phyloP scores from a whole-genome alignment of 2,329 filamentous ascomycete species.

The Endoconidiophora laricicola region DNA sequence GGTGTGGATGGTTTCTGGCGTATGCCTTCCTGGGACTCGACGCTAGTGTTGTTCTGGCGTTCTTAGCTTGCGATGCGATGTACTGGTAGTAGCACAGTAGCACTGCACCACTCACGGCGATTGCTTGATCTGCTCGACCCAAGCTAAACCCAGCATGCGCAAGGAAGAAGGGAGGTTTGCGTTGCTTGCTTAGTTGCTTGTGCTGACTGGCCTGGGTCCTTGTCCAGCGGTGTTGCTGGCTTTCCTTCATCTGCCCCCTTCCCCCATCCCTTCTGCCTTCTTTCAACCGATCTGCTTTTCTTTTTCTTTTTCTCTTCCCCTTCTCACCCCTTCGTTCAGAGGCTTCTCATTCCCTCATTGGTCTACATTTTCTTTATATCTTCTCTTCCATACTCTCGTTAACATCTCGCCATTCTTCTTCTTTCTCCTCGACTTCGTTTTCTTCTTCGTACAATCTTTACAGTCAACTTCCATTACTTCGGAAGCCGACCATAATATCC shows the following conservation, averaged over 20 bases:
- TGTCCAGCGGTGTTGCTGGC: constrained; percentile 11
- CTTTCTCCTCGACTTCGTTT: constrained; percentile 12
- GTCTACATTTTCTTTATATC: constrained; percentile 16
- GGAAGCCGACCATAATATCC: constrained; percentile 13
- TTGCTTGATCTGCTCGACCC: background rate
- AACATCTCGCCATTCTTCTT: constrained; percentile 16
- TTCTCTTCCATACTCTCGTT: constrained; percentile 17
- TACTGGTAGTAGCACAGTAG: too few relatives aligned
- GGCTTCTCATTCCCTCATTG: constrained; percentile 11
- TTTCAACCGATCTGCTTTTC: constrained; percentile 15
- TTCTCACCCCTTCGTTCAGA: constrained; percentile 14
- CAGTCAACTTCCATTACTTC: constrained; percentile 11
- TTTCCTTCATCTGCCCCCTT: constrained; percentile 14
- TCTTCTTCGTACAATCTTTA: background rate
- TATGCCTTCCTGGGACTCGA: too few relatives aligned
- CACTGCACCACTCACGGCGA: too few relatives aligned
- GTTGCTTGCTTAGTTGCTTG: background rate
- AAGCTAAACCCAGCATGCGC: too few relatives aligned
- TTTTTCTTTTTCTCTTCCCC: constrained; percentile 17
- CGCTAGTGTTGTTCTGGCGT: too few relatives aligned
- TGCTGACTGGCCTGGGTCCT: background rate
- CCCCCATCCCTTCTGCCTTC: constrained; percentile 7
- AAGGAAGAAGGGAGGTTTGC: too few relatives aligned
- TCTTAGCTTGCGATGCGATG: too few relatives aligned
- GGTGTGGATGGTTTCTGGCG: too few relatives aligned